A percentile compares a stretch with the other conserved stretches of the same genome.
Conservation (phyloP, 192 early-diverging fungal genomes). For the Podila clonocystis region DNA sequence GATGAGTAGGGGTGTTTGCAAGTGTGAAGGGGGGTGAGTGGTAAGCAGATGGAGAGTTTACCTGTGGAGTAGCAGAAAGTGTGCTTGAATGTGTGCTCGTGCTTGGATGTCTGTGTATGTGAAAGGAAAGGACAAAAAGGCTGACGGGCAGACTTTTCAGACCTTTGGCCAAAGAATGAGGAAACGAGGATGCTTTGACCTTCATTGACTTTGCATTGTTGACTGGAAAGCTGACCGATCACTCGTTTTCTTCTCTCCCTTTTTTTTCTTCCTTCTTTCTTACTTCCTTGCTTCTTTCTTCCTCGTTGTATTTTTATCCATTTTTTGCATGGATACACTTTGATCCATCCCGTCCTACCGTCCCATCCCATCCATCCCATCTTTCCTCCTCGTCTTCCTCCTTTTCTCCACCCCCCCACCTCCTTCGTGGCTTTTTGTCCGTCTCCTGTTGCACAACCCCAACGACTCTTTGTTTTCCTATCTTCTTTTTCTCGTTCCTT, state of each 20-base stretch:
- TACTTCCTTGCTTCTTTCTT: not conserved
- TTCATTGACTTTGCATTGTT: too few relatives aligned
- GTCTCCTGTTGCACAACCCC: too few relatives aligned
- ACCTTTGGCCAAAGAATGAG: too few relatives aligned
- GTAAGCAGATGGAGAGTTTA: too few relatives aligned
- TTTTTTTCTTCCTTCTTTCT: not conserved
- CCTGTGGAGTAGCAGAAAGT: too few relatives aligned
- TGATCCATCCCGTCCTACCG: not conserved
- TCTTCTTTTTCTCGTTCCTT: not conserved
- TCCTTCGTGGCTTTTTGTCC: not conserved
- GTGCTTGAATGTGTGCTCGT: too few relatives aligned
- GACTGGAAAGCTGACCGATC: not conserved
- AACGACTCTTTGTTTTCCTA: not conserved
- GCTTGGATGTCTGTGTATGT: too few relatives aligned
- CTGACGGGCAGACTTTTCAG: too few relatives aligned
- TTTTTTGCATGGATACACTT: slow-evolving; percentile 3
- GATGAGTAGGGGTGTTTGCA: too few relatives aligned
- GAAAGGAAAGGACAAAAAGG: too few relatives aligned
- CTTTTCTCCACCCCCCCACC: not conserved
- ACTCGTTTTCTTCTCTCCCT: not conserved
- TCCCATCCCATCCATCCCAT: slow-evolving; percentile 5
- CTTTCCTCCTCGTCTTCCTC: not conserved
- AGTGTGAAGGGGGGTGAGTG: too few relatives aligned
- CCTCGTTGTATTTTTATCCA: not conserved
- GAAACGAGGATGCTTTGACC: too few relatives aligned